Base-by-base conservation (phyloP, 2,329 filamentous ascomycete genomes). In the Penicillium sp. region DNA sequence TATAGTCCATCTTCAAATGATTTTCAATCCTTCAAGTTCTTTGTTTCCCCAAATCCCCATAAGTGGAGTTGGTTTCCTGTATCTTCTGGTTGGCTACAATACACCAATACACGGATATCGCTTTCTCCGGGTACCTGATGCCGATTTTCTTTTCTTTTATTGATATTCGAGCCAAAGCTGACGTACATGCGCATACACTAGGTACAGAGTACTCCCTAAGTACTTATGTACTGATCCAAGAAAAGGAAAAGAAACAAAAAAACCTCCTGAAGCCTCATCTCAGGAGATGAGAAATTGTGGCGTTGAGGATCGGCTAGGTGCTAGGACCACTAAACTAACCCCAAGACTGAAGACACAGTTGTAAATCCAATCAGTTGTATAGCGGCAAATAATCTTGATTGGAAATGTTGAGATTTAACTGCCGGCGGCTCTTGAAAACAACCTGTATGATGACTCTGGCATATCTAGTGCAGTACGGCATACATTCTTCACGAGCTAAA, bases 301-400 rank as follows among this genome's bases (percentile, higher is more conserved):
- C 53, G 39, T 40, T 55, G 19, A 27, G 36, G 54, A 56, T 56
- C 54, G 54, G 49, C 48, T 52, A 11, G 21, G 41, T 53, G 29
- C 49, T 56, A 43, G 31, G 41, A 36, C 36, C 54, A 53, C 49
- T 53, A 56, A 29, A 53, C 49, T 53, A 56, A 29, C 27, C 33
- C 39, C 46, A 52, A 21, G 21, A 56, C 34, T 56, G 16, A 53
- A 56, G 34, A 47, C 54, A 36, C 40, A 27, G 19, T 34, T 21
- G 38, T 36, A 34, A 48, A 52, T 45, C 27, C 38, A 40, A 23
- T 44, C 40, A 46, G 21, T 29, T 21, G 25, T 13, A 34, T 13
- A 33, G 34, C 34, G 15, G 33, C 38, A 43, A 21, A n/a, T 36
- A 10, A n/a, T 36, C 10, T 31, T 16, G 29, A 27, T 16, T 39